A percentile compares a stretch with the other conserved stretches of the same genome.
These are phyloP conservation scores for Trichodelitschia bisporula DNA, from an alignment of 495 filamentous ascomycete species.

Conservation along the genomic window DNA sequence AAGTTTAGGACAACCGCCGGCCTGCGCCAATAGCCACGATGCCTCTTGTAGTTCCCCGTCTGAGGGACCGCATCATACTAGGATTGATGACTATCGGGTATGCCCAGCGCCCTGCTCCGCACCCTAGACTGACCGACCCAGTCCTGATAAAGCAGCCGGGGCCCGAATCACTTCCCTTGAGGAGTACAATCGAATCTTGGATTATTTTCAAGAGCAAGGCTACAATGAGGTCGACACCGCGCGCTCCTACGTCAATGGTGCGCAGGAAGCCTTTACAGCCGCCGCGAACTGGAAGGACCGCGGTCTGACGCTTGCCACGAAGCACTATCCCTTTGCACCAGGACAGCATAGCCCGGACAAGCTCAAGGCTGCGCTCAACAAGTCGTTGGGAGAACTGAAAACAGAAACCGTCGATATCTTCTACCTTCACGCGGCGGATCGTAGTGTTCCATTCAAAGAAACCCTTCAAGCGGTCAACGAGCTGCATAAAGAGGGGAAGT, in stretches of 20 bases:
- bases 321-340: conserved; percentile 37
- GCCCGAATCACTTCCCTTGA: conserved; percentile 14
- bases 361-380: conserved; percentile 35
- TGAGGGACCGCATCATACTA: not conserved
- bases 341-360: conserved; percentile 34
- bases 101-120: no score
- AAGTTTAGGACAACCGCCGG: no score
- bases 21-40: no score
- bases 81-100: not conserved
- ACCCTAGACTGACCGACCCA: no score
- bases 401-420: conserved; percentile 66
- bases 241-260: conserved; percentile 41
- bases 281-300: conserved; percentile 58
- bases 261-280: conserved; percentile 63
- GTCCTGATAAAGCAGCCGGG: not conserved
- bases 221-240: conserved; percentile 35
- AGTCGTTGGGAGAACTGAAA: conserved; percentile 42
- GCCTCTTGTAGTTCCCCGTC: conserved; percentile 1
- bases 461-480: conserved; percentile 53
- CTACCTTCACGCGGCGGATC: conserved; percentile 73
- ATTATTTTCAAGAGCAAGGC: conserved; percentile 28
- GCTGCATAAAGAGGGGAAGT: conserved; percentile 67
- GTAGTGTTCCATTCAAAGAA: conserved; percentile 22
- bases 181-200: conserved; percentile 20
- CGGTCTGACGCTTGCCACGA: conserved; percentile 67